Base-by-base conservation (phyloP, 2,329 filamentous ascomycete species). In the Gaeumannomyces sp. region DNA sequence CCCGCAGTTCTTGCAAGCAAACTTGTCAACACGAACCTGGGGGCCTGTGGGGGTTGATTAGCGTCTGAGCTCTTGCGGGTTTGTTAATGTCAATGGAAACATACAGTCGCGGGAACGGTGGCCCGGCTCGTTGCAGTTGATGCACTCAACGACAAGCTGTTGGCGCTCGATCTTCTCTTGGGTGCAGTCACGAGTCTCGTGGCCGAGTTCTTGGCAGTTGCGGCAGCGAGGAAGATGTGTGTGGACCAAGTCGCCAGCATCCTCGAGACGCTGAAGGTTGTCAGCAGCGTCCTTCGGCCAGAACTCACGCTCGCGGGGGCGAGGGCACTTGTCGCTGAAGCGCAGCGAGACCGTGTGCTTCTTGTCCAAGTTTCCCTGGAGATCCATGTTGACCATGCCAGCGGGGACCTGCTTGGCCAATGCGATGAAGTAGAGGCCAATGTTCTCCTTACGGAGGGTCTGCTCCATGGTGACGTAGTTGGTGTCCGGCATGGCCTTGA, bases 81-180 rank as follows among this genome's bases (percentile, higher is more conserved):
- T 56, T 59, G 27, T 10, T n/a, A 6, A n/a, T 11, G 45, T 53
- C 45, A 25, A 22, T n/a, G 28, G n/a, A 7, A 64, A 76, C 83
- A 75, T 71, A 86, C 89, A 92, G 69, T 92, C 88, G 63, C 89
- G 86, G 63, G 88, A 76, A 65, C 89, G 87, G 70, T 92, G 89
- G 13, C 88, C 89, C 31, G 80, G 76, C 56, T 82, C 80, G 4
- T 81, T 77, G 68, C 89, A 92, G 76, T 91, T 89, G 76, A 79
- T 83, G 73, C 89, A 92, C 60, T 79, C 80, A 61, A 90, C 81
- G 27, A 77, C 76, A 14, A 45, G 56, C 53, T 80, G 70, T 19
- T 75, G 71, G 31, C 64, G 66, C 71, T 88, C 85, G 0, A 73
- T 66, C 68, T 79, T 81, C 67, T 90, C 87, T 71, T 87, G 73